Percentiles rank a stretch among this genome's conserved stretches.
phyloP scores from a whole-genome alignment of 495 filamentous ascomycete species.

The Chaetomium fimeti region DNA sequence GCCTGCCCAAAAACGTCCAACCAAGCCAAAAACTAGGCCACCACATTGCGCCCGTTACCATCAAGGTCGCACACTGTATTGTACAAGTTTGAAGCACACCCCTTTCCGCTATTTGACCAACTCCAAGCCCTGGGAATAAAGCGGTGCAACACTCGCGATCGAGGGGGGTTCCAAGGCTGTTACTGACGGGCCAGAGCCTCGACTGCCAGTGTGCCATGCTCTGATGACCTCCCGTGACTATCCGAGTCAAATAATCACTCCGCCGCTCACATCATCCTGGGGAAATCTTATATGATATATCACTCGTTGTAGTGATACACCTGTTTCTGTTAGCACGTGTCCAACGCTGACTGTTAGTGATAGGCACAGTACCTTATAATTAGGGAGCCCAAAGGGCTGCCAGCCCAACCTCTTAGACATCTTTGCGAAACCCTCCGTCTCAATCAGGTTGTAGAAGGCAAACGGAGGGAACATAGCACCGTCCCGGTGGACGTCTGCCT shows the following conservation, averaged over 20 bases:
- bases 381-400: constrained; percentile 78
- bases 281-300: constrained; percentile 18
- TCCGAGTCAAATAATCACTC: background rate
- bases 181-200: background rate
- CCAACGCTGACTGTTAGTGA: background rate
- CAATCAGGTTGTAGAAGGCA: constrained; percentile 92
- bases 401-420: constrained; percentile 91
- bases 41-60: constrained; percentile 2
- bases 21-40: constrained; percentile 12
- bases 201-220: background rate
- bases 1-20: background rate
- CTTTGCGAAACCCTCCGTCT: constrained; percentile 97
- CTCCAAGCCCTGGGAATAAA: background rate
- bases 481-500: constrained; percentile 95
- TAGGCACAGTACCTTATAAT: constrained; percentile 77
- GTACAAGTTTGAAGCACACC: constrained; percentile 12
- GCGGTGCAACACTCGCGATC: background rate
- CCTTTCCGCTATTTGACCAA: background rate
- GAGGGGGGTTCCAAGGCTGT: background rate
- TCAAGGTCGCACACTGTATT: constrained; percentile 9
- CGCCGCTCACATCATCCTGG: background rate
- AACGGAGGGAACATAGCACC: constrained; percentile 99
- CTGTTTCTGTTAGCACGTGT: constrained; percentile 45
- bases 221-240: background rate
- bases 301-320: constrained; percentile 91